Percentiles rank a stretch among this genome's conserved stretches.
Evolutionary conservation across 1,139 yeast genomes (phyloP).

Genomic region (Blastobotrys raffinosifermentans): DNA sequence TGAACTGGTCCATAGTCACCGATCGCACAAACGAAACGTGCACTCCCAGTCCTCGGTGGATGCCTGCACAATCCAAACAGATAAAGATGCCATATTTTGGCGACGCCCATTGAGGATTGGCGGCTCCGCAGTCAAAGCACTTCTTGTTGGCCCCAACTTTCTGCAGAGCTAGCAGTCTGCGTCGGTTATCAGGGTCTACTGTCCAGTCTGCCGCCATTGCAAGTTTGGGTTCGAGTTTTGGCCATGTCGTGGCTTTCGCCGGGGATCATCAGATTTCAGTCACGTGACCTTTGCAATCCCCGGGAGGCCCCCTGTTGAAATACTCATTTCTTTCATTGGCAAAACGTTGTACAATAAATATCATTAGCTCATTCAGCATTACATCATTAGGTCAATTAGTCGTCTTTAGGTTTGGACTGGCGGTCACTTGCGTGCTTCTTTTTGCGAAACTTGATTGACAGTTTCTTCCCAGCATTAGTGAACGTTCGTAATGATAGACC

Average conservation of each 20-base stretch:
- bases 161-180: slow-evolving; percentile 73
- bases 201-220: slow-evolving; percentile 51
- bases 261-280: too few species aligned
- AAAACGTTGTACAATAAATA: too few species aligned
- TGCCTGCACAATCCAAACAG: slow-evolving; percentile 95
- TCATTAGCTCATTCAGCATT: too few species aligned
- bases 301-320: too few species aligned
- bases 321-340: too few species aligned
- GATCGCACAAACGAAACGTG: slow-evolving; percentile 95
- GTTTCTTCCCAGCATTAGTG: not conserved
- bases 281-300: too few species aligned
- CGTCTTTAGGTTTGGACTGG: too few species aligned
- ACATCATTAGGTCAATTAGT: too few species aligned
- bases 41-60: slow-evolving; percentile 93
- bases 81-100: slow-evolving; percentile 96
- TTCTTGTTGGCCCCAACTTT: slow-evolving; percentile 77
- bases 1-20: slow-evolving; percentile 96
- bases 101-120: slow-evolving; percentile 98
- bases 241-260: too few species aligned
- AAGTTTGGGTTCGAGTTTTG: not conserved
- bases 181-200: slow-evolving; percentile 84
- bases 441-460: not conserved
- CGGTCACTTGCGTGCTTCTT: slow-evolving; percentile 1
- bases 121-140: slow-evolving; percentile 92
- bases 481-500: slow-evolving; percentile 1